Evolutionary conservation across 2,329 filamentous ascomycete species (phyloP), one percentile per base, ranked within the genome.

Genomic region (Fusarium sp.): DNA sequence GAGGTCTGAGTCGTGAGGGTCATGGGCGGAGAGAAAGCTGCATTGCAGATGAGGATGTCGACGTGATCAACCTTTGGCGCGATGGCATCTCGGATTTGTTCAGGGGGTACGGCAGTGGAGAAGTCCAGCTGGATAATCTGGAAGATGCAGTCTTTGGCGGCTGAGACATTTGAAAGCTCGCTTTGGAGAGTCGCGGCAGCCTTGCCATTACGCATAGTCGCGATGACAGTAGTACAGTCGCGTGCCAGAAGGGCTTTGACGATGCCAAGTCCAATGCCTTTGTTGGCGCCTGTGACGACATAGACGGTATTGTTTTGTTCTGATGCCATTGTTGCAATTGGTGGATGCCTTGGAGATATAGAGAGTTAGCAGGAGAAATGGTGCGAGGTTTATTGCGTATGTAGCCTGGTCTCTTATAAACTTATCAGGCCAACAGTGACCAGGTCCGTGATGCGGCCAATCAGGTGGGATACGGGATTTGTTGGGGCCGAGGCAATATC

Each of bases 11-110:
- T 49, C 0, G 80, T 75, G 9, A 43, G 1, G 73, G 69, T 3
- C 74, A 75, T 60, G 77, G 78, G 41, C 75, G 71, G 11, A 73
- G 74, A 13, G 71, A 73, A 79, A 8, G 81, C 85, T 0, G 85
- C 85, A 67, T 87, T 88, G 63, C 82, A 83, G 62, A 88, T 81
- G 7, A 88, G 79, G 12, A 85, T 75, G 57, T 88, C 85, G n/a
- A 88, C 73, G 28, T 79, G 73, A 24, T 69, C 66, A 69, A 85
- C 60, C 6, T 79, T 65, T 16, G 71, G 73, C 3, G 15, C 23
- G 12, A 53, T 43, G 7, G 79, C 73, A 35, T 67, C 42, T 16
- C 59, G 66, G n/a, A 75, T 66, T 8, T 64, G 28, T 3, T 44
- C 49, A 18, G 71, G 64, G 6, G 75, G 43, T 3, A 78, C 65